A percentile compares a stretch with the other conserved stretches of the same genome.
phyloP scores from a whole-genome alignment of 1,284 basidiomycete genomes.

The Porodaedalea pini region DNA sequence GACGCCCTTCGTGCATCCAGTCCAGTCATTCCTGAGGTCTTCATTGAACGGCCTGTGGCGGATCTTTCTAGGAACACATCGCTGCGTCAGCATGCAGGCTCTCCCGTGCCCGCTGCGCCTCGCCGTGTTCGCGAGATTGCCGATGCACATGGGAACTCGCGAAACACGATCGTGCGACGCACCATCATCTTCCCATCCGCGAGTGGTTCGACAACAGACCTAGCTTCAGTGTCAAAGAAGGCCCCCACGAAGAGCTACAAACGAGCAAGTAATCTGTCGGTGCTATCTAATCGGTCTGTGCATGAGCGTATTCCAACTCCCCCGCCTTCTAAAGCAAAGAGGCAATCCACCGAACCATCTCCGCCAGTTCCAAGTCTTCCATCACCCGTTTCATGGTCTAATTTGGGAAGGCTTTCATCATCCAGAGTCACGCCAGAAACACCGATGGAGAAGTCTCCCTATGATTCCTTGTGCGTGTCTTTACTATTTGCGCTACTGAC shows the following conservation, averaged over 20 bases:
- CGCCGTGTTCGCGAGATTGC: conserved; percentile 39
- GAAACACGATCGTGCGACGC: conserved; percentile 60
- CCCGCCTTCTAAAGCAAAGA: conserved; percentile 60
- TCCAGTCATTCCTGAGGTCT: conserved; percentile 16
- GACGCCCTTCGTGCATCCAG: background rate
- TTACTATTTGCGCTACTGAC: conserved; percentile 1
- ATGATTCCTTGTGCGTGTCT: conserved; percentile 69
- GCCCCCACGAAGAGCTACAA: conserved; percentile 37
- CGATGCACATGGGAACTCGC: conserved; percentile 32
- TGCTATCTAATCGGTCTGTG: conserved; percentile 58
- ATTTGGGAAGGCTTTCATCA: conserved; percentile 32
- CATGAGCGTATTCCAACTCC: conserved; percentile 80
- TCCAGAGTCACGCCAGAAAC: conserved; percentile 39
- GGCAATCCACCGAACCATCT: conserved; percentile 60
- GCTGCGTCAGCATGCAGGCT: conserved; percentile 10
- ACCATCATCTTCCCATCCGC: conserved; percentile 75
- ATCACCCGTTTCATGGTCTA: conserved; percentile 24
- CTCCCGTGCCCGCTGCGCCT: conserved; percentile 26
- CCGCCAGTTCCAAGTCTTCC: conserved; percentile 72
- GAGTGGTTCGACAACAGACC: conserved; percentile 48
- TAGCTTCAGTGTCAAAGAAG: conserved; percentile 52
- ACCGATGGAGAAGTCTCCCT: conserved; percentile 59
- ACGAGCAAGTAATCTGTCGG: conserved; percentile 50
- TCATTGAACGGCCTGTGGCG: conserved; percentile 10
- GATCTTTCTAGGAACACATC: conserved; percentile 14